A percentile compares a stretch with the other conserved stretches of the same genome.
Conservation (phyloP, 1,284 basidiomycete species). For the Rhizoctonia solani region DNA sequence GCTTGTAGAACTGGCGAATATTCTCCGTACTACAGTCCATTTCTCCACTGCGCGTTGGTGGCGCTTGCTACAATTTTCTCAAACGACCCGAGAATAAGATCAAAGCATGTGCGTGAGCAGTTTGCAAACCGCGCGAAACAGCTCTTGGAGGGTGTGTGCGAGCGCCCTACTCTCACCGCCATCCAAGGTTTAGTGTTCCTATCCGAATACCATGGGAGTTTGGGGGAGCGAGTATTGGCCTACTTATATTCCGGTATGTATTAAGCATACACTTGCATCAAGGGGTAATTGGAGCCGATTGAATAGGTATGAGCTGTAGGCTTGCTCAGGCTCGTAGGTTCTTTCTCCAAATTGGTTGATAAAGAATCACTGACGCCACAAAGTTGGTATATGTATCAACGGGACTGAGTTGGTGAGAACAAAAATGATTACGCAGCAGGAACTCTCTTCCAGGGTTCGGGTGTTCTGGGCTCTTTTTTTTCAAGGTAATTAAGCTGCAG, state of each 20-base stretch:
- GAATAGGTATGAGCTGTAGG: constrained; percentile 56
- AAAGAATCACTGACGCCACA: not conserved
- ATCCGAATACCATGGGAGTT: constrained; percentile 60
- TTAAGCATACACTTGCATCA: not conserved
- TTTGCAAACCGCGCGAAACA: constrained; percentile 61
- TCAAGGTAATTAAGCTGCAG: constrained; percentile 46
- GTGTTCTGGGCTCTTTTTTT: constrained; percentile 59
- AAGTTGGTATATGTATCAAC: constrained; percentile 63
- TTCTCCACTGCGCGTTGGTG: constrained; percentile 69
- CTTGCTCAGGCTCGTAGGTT: constrained; percentile 51
- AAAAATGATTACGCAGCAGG: constrained; percentile 55
- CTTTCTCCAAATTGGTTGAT: not conserved
- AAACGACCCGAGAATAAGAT: constrained; percentile 56
- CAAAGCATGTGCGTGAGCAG: constrained; percentile 51
- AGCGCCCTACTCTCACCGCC: constrained; percentile 60
- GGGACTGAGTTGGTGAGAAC: constrained; percentile 59
- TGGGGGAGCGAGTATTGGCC: constrained; percentile 41
- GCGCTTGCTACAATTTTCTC: constrained; percentile 62
- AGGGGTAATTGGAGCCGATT: not conserved
- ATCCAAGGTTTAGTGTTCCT: constrained; percentile 62
- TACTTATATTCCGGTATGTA: constrained; percentile 41
- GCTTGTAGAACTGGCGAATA: constrained; percentile 48
- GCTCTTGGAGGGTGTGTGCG: constrained; percentile 60
- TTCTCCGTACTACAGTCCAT: constrained; percentile 68
- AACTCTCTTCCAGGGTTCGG: constrained; percentile 59